Conservation (phyloP, 257 asterid genomes). For the Nemophila menziesii region DNA sequence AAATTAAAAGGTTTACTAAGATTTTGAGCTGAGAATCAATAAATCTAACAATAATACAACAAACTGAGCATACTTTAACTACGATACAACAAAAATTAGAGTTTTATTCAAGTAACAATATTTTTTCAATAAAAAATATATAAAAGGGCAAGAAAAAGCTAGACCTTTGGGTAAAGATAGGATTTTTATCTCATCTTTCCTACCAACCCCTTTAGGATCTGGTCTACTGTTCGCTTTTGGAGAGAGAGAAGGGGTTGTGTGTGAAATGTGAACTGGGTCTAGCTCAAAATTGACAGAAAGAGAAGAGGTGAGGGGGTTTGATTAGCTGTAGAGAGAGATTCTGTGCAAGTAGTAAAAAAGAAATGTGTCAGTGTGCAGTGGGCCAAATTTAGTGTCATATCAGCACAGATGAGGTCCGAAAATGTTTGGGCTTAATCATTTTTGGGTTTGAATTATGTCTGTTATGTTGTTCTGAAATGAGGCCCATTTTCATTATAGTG, state of each 20-base stretch:
- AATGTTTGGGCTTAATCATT: no score
- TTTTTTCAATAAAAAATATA: background rate
- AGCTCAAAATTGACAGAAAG: no score
- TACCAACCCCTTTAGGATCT: slow-evolving; percentile 4
- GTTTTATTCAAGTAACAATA: background rate
- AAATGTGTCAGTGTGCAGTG: background rate
- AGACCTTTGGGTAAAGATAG: slow-evolving; percentile 9
- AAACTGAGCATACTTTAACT: background rate
- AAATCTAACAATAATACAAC: slow-evolving; percentile 6
- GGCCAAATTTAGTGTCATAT: background rate
- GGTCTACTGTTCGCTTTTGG: background rate
- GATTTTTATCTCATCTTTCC: background rate
- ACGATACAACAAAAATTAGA: background rate
- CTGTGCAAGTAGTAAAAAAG: background rate
- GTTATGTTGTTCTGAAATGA: no score
- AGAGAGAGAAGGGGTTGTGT: background rate
- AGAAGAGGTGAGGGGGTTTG: background rate
- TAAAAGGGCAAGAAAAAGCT: background rate
- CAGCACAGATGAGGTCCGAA: background rate
- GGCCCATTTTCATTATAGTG: no score
- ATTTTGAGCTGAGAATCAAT: slow-evolving; percentile 13
- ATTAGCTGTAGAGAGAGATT: slow-evolving; percentile 9
- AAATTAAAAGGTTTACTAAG: slow-evolving; percentile 7
- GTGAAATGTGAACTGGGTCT: slow-evolving; percentile 9
- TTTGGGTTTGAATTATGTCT: no score